Conservation (phyloP, 176 grass and related monocot species). For the Aegilops tauschii region DNA sequence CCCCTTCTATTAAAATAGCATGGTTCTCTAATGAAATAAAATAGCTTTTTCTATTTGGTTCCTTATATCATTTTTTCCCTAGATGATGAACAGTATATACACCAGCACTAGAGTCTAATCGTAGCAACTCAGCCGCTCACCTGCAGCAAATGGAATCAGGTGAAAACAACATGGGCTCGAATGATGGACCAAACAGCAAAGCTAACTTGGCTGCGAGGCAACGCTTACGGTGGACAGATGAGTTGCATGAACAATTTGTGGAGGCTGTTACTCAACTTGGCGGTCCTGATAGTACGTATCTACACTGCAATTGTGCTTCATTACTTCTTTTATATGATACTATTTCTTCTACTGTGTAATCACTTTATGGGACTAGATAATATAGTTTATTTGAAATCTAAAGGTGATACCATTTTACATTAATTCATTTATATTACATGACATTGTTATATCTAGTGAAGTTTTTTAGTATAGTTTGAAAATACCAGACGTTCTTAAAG, state of each 20-base stretch:
- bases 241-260: slow-evolving; percentile 91
- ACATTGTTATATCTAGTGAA: neutral
- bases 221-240: slow-evolving; percentile 93
- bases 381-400: neutral
- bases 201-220: slow-evolving; percentile 61
- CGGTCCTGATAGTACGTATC: slow-evolving; percentile 87
- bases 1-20: neutral
- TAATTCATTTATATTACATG: neutral
- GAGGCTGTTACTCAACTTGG: slow-evolving; percentile 94
- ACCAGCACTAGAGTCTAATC: slow-evolving; percentile 38
- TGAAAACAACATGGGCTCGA: slow-evolving; percentile 44
- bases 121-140: slow-evolving; percentile 20
- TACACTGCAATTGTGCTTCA: neutral
- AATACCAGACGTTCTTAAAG: neutral
- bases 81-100: slow-evolving; percentile 59
- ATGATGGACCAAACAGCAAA: slow-evolving; percentile 49
- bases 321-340: neutral
- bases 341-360: neutral
- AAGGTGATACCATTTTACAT: neutral
- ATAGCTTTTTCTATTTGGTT: neutral
- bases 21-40: neutral
- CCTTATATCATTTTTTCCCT: slow-evolving; percentile 21
- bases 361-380: neutral
- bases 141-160: slow-evolving; percentile 55
- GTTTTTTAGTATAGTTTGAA: neutral